phyloP scores from a whole-genome alignment of 2,329 filamentous ascomycete genomes.

The Sporothrix euskadiensis region DNA sequence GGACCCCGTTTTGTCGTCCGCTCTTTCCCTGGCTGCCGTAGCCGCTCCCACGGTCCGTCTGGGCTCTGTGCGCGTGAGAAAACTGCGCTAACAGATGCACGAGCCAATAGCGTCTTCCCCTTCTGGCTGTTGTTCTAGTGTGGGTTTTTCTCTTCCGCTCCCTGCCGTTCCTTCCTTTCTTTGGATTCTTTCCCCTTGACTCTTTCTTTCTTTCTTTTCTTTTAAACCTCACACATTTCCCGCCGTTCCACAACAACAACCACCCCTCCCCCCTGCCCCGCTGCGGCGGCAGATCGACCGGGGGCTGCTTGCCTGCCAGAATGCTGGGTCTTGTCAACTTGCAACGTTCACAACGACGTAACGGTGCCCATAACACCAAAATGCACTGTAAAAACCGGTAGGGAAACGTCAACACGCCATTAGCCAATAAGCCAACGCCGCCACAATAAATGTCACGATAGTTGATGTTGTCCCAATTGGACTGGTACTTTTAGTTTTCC shows the following conservation, averaged over 20 bases:
- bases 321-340: constrained; percentile 25
- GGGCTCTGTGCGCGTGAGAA: background rate
- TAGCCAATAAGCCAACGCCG: background rate
- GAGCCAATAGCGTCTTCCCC: background rate
- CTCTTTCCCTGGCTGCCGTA: background rate
- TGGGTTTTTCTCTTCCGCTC: background rate
- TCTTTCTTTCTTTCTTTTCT: constrained; percentile 1
- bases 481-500: background rate
- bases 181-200: background rate
- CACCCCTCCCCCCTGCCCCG: constrained; percentile 27
- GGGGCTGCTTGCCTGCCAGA: constrained; percentile 31
- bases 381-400: background rate
- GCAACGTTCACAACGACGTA: constrained; percentile 17
- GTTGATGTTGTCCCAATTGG: background rate
- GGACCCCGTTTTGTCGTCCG: background rate
- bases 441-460: background rate
- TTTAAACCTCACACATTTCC: constrained; percentile 6
- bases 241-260: background rate
- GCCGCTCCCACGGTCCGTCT: constrained; percentile 6
- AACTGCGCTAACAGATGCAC: constrained; percentile 13
- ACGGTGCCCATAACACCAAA: background rate
- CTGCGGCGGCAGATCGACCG: constrained; percentile 33
- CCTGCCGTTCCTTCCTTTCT: background rate
- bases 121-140: background rate
- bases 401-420: background rate